Base-by-base conservation (phyloP, 1,284 basidiomycete genomes). In the Apiotrichum porosum region DNA sequence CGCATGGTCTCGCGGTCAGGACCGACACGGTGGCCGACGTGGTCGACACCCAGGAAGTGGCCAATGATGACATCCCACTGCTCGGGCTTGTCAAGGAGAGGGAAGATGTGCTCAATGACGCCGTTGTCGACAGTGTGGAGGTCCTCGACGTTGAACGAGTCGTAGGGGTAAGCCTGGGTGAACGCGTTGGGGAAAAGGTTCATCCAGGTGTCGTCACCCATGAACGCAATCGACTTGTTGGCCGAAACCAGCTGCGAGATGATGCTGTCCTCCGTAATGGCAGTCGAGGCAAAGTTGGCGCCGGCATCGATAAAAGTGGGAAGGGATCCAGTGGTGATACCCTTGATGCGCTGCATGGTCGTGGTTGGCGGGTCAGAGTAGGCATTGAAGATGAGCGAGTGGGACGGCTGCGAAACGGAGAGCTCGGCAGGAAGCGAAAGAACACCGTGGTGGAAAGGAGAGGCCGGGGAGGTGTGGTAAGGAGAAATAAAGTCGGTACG, bases 71-170 rank as follows among this genome's bases (percentile, higher is more conserved):
- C 80, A 63, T 91, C 85, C 86, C 86, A 88, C 8, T 61, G 56
- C 19, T 57, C 19, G 41, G 66, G 58, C n/a, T 34, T 51, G 0
- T 81, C 55, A 6, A 97, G 78, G 13, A 93, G 80, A 0, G 88
- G 86, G 57, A 91, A 83, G n/a, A 98, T 78, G 62, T 90, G 83
- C 13, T 75, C 63, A 35, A 86, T 83, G 47, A 98, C 92, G 9
- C 94, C 93, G 42, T 85, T 78, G 65, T 98, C 95, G 31, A 98
- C 95, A 0, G 89, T 88, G 65, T 98, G 90, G 15, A 98, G 78
- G 67, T 98, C 95, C 71, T 97, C 94, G 51, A 99, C 94, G 70
- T 98, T 94, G 80, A 99, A 98, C 1, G 91, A 97, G 71, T 97
- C 92, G 68, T 84, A 97, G 0, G 91, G 85, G 68, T 83, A 85